These are phyloP conservation scores for Sporothrix inflata DNA, from an alignment of 2,329 filamentous ascomycete species.

Conservation along the genomic window DNA sequence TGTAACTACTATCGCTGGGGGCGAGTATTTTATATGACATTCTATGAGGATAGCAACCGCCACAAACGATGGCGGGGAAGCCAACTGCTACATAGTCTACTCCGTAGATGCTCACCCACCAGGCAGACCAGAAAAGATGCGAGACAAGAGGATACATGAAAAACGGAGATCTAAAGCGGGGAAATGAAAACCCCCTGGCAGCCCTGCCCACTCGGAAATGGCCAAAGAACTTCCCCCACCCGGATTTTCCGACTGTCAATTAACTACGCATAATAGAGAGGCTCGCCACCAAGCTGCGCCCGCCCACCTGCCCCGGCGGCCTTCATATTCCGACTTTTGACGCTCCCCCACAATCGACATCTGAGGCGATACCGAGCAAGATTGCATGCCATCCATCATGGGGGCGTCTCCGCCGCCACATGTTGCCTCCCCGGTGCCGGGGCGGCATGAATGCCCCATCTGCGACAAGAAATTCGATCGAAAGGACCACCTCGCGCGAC, in stretches of 20 bases:
- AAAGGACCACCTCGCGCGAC: constrained; percentile 10
- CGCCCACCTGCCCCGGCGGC: neutral
- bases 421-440: neutral
- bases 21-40: no score
- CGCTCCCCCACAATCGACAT: neutral
- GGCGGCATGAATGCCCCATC: neutral
- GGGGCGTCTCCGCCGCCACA: neutral
- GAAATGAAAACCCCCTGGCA: neutral
- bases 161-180: neutral
- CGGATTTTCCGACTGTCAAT: neutral
- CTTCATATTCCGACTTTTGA: neutral
- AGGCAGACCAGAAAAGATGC: no score
- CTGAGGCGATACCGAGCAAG: neutral
- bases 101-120: neutral
- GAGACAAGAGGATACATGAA: neutral
- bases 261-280: no score
- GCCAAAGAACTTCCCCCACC: neutral
- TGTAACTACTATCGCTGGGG: no score
- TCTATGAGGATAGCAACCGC: no score
- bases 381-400: neutral
- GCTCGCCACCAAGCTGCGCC: no score
- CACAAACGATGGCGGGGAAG: neutral
- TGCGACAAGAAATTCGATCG: neutral
- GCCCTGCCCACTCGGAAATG: neutral
- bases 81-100: neutral